A percentile compares a stretch with the other conserved stretches of the same genome.
Evolutionary conservation across 2,329 filamentous ascomycete species (phyloP).

Genomic region (Pseudogymnoascus sp.): DNA sequence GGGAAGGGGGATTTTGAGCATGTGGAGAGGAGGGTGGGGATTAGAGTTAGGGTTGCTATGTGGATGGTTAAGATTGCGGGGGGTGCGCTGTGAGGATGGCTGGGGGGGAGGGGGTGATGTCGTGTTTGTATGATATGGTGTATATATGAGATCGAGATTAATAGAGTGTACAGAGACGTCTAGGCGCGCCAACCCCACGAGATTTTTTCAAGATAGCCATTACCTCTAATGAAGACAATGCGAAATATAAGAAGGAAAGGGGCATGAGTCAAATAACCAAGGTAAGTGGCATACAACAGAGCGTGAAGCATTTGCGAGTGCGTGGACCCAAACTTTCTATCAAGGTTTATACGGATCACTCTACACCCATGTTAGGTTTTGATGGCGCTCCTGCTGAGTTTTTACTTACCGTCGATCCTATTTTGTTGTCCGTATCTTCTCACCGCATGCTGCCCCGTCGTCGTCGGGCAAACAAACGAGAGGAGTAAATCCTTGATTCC

Average conservation of each 20-base stretch:
- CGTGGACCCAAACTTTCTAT: not conserved
- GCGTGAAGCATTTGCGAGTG: not conserved
- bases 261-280: too few species aligned
- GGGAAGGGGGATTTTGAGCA: constrained; percentile 71
- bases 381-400: too few species aligned
- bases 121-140: not conserved
- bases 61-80: constrained; percentile 84
- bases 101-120: not conserved
- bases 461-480: too few species aligned
- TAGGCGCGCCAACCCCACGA: not conserved
- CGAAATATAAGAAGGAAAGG: too few species aligned
- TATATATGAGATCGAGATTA: not conserved
- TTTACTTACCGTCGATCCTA: too few species aligned
- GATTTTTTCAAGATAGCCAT: not conserved
- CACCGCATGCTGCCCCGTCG: too few species aligned
- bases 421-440: too few species aligned
- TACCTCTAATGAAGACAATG: not conserved
- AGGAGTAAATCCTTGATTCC: too few species aligned
- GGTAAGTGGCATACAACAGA: not conserved
- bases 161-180: not conserved
- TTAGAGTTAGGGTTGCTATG: constrained; percentile 84
- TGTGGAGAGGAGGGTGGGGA: constrained; percentile 72
- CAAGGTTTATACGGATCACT: not conserved
- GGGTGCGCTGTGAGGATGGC: constrained; percentile 59
- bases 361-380: not conserved